phyloP scores from a whole-genome alignment of 768 basidiomycete species.

The Trametes coccinea region DNA sequence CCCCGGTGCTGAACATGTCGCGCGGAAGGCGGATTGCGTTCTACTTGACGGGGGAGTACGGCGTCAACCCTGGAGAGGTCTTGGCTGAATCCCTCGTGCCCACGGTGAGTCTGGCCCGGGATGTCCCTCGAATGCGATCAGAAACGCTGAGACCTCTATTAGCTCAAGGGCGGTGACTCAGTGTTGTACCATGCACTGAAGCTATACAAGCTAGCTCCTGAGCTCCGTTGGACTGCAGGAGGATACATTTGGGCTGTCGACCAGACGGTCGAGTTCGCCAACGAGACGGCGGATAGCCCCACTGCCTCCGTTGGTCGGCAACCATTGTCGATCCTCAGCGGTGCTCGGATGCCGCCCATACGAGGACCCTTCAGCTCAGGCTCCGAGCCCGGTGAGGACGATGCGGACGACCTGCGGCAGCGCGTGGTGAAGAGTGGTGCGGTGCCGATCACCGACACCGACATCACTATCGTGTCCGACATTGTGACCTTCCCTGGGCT shows the following conservation, averaged over 20 bases:
- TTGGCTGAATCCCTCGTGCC: slow-evolving; percentile 73
- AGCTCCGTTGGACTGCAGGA: slow-evolving; percentile 80
- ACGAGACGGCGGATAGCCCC: slow-evolving; percentile 40
- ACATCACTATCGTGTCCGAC: slow-evolving; percentile 62
- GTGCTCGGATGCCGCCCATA: slow-evolving; percentile 38
- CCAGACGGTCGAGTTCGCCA: slow-evolving; percentile 62
- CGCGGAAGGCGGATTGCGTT: slow-evolving; percentile 75
- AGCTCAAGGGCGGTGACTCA: slow-evolving; percentile 80
- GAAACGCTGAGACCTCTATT: slow-evolving; percentile 7
- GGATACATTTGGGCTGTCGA: slow-evolving; percentile 82
- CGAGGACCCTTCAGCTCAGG: slow-evolving; percentile 49
- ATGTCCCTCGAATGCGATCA: neutral
- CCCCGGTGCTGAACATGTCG: slow-evolving; percentile 69
- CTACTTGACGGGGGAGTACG: slow-evolving; percentile 68
- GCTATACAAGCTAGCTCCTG: slow-evolving; percentile 70
- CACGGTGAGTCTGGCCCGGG: slow-evolving; percentile 47
- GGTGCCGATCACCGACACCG: slow-evolving; percentile 59
- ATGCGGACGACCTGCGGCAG: slow-evolving; percentile 43
- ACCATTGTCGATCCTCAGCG: slow-evolving; percentile 18
- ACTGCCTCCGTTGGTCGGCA: slow-evolving; percentile 14
- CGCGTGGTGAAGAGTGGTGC: slow-evolving; percentile 72
- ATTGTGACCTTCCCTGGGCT: slow-evolving; percentile 41
- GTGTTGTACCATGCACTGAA: slow-evolving; percentile 76
- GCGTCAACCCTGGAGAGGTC: slow-evolving; percentile 65
- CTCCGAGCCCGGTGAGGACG: slow-evolving; percentile 42